Evolutionary conservation across 805 yeast species (phyloP).

Genomic region (Diddensiella caesifluorescens): DNA sequence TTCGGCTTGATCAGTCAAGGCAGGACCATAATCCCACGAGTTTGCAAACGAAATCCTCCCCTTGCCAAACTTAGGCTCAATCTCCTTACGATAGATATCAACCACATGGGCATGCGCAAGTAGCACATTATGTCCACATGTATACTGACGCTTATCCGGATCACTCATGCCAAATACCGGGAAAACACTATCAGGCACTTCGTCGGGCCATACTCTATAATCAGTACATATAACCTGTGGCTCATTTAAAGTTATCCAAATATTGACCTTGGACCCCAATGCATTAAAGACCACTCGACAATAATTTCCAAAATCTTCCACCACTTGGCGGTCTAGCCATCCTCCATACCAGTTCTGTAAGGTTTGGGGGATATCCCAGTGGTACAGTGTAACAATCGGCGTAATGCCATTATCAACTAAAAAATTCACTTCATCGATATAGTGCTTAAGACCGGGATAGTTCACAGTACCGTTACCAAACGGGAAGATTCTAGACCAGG

Average conservation of each 20-base stretch:
- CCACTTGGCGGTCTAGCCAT: slow-evolving; percentile 27
- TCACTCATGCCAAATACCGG: slow-evolving; percentile 18
- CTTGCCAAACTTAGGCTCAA: slow-evolving; percentile 26
- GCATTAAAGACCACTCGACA: slow-evolving; percentile 32
- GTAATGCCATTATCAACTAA: slow-evolving; percentile 24
- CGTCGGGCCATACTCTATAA: slow-evolving; percentile 20
- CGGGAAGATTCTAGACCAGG: slow-evolving; percentile 37
- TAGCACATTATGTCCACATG: slow-evolving; percentile 23
- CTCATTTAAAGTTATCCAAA: slow-evolving; percentile 34
- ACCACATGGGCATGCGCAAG: slow-evolving; percentile 30
- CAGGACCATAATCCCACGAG: slow-evolving; percentile 30
- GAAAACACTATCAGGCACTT: slow-evolving; percentile 25
- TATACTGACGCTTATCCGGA: slow-evolving; percentile 8
- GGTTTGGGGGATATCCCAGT: slow-evolving; percentile 34
- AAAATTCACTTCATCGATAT: slow-evolving; percentile 30
- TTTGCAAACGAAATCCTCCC: slow-evolving; percentile 31
- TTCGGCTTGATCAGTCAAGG: slow-evolving; percentile 25
- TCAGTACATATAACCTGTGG: slow-evolving; percentile 27
- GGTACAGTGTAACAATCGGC: slow-evolving; percentile 35
- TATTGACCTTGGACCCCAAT: slow-evolving; percentile 31
- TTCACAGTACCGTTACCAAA: slow-evolving; percentile 25
- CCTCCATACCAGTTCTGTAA: slow-evolving; percentile 28
- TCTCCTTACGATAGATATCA: slow-evolving; percentile 26
- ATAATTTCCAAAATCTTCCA: slow-evolving; percentile 33
- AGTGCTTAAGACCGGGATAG: slow-evolving; percentile 31